A percentile compares a stretch with the other conserved stretches of the same genome.
Conservation (phyloP, 1,284 basidiomycete genomes). For the Tilletia indica region DNA sequence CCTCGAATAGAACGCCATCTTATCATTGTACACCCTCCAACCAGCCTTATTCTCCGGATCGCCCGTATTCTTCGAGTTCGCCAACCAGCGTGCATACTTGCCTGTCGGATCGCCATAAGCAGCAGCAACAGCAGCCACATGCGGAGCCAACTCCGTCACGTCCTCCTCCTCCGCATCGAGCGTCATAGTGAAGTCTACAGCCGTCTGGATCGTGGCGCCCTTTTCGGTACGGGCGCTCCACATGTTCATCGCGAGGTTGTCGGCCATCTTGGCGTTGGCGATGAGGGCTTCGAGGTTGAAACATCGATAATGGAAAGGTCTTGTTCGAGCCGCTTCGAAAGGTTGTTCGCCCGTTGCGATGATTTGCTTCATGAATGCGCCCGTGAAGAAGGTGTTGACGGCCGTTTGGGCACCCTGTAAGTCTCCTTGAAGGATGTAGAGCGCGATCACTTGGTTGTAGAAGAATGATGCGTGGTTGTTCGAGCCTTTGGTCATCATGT, state of each 20-base stretch:
- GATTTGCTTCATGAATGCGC: constrained; percentile 63
- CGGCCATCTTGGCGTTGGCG: constrained; percentile 64
- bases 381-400: constrained; percentile 60
- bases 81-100: constrained; percentile 57
- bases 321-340: constrained; percentile 64
- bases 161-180: constrained; percentile 54
- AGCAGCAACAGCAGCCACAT: constrained; percentile 63
- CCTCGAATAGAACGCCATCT: constrained; percentile 21
- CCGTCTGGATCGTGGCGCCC: constrained; percentile 64
- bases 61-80: constrained; percentile 19
- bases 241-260: constrained; percentile 60
- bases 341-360: constrained; percentile 63
- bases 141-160: constrained; percentile 60
- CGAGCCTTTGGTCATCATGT: constrained; percentile 59
- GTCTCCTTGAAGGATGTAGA: constrained; percentile 62
- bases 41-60: constrained; percentile 21
- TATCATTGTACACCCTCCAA: constrained; percentile 25
- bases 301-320: constrained; percentile 67
- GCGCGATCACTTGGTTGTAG: constrained; percentile 61
- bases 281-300: constrained; percentile 71
- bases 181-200: constrained; percentile 64
- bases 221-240: constrained; percentile 62
- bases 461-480: constrained; percentile 65
- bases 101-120: constrained; percentile 65
- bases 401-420: constrained; percentile 57